These are phyloP conservation scores for Mycena vitilis DNA, from an alignment of 768 basidiomycete species.

Conservation along the genomic window DNA sequence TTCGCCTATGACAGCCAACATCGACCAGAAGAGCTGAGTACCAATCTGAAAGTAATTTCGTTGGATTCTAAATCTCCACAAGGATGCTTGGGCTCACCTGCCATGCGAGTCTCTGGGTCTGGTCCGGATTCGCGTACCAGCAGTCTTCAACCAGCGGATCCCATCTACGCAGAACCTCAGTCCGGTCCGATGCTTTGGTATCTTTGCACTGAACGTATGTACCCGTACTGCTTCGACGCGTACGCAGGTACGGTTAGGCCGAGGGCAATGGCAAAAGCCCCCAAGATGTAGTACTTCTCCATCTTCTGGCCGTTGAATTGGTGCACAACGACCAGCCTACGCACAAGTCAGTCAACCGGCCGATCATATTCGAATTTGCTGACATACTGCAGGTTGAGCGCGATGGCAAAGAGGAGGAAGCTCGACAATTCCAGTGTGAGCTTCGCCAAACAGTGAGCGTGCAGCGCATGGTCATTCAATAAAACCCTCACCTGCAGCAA, in stretches of 20 bases:
- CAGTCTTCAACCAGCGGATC: constrained; percentile 38
- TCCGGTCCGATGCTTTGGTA: constrained; percentile 8
- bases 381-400: constrained; percentile 39
- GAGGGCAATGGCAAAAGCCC: constrained; percentile 26
- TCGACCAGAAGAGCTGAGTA: constrained; percentile 37
- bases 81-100: constrained; percentile 28
- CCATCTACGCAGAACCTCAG: constrained; percentile 31
- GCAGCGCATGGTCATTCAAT: background rate
- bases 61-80: too few species aligned
- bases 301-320: constrained; percentile 34
- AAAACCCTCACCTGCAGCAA: constrained; percentile 23
- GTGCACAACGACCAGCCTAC: constrained; percentile 39
- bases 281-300: constrained; percentile 38
- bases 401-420: constrained; percentile 37
- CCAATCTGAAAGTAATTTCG: constrained; percentile 23
- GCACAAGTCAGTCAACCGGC: background rate
- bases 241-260: constrained; percentile 37
- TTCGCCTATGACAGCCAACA: constrained; percentile 33
- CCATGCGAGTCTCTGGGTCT: constrained; percentile 32
- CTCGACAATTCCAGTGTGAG: constrained; percentile 37
- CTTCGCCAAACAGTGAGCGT: background rate
- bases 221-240: constrained; percentile 40
- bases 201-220: background rate
- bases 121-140: constrained; percentile 39
- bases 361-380: background rate